These are phyloP conservation scores for Euphorbia peplus DNA, from an alignment of 345 rosid genomes.

Conservation along the genomic window DNA sequence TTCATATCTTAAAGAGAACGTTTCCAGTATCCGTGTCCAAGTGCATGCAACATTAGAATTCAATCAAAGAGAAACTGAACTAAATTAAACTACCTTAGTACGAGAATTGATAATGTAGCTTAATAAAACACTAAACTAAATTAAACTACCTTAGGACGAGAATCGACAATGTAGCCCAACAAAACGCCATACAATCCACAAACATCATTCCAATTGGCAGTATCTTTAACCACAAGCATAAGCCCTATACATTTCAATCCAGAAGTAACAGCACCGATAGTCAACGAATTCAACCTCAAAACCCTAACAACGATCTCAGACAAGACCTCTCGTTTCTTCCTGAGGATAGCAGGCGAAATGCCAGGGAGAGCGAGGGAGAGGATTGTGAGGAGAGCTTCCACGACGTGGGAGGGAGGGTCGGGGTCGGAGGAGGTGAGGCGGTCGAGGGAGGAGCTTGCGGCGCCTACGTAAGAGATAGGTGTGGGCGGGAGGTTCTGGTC, in stretches of 20 bases:
- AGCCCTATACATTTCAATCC: slow-evolving; percentile 65
- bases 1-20: no score
- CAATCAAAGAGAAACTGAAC: no score
- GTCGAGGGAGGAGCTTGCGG: slow-evolving; percentile 57
- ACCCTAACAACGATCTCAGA: slow-evolving; percentile 41
- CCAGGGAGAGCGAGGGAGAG: slow-evolving; percentile 59
- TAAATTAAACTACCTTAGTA: slow-evolving; percentile 42
- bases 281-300: slow-evolving; percentile 39
- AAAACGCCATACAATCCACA: slow-evolving; percentile 43
- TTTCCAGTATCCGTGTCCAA: no score
- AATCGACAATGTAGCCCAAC: slow-evolving; percentile 46
- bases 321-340: slow-evolving; percentile 50
- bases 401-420: slow-evolving; percentile 37
- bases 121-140: no score
- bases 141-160: slow-evolving; percentile 52
- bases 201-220: slow-evolving; percentile 44
- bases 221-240: slow-evolving; percentile 45
- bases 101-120: slow-evolving; percentile 51
- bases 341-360: slow-evolving; percentile 43
- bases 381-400: slow-evolving; percentile 54
- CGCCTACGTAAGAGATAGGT: slow-evolving; percentile 71
- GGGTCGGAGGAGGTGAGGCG: slow-evolving; percentile 40
- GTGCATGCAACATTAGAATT: no score
- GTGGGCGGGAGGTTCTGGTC: slow-evolving; percentile 58
- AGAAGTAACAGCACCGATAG: slow-evolving; percentile 40